phyloP scores from a whole-genome alignment of 148 eudicot genomes.

The Gaultheria prostrata region DNA sequence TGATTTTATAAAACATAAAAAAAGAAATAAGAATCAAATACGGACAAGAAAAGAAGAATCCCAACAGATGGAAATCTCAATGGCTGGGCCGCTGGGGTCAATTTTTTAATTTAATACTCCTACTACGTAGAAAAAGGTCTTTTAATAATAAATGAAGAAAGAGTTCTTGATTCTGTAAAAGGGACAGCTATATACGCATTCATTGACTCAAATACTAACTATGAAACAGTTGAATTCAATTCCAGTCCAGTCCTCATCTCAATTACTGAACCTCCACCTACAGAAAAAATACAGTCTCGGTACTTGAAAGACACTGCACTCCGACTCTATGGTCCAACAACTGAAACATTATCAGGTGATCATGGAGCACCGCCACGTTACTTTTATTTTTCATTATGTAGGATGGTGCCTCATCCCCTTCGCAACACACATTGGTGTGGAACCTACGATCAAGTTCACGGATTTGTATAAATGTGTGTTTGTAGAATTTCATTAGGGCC shows the following conservation, averaged over 20 bases:
- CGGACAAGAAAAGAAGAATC: no score
- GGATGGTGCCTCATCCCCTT: not conserved
- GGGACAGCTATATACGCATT: conserved; percentile 10
- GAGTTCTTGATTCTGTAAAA: conserved; percentile 21
- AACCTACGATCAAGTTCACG: no score
- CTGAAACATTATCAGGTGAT: not conserved
- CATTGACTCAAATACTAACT: not conserved
- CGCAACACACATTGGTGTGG: not conserved
- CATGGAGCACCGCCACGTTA: not conserved
- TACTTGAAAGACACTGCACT: conserved; percentile 25
- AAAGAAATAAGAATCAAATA: no score
- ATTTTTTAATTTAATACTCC: not conserved
- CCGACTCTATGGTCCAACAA: not conserved
- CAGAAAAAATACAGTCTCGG: not conserved
- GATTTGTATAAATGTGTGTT: not conserved
- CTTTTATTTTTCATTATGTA: no score
- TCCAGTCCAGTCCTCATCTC: conserved; percentile 12
- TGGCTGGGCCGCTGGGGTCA: not conserved
- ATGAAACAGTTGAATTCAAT: not conserved
- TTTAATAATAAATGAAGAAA: conserved; percentile 11
- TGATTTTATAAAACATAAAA: no score
- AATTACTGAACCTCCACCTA: conserved; percentile 11
- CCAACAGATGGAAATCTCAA: no score
- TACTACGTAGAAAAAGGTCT: no score
- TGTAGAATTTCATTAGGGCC: not conserved